Conservation (phyloP, 2,329 filamentous ascomycete species). For the Sarocladiaceae sp. region DNA sequence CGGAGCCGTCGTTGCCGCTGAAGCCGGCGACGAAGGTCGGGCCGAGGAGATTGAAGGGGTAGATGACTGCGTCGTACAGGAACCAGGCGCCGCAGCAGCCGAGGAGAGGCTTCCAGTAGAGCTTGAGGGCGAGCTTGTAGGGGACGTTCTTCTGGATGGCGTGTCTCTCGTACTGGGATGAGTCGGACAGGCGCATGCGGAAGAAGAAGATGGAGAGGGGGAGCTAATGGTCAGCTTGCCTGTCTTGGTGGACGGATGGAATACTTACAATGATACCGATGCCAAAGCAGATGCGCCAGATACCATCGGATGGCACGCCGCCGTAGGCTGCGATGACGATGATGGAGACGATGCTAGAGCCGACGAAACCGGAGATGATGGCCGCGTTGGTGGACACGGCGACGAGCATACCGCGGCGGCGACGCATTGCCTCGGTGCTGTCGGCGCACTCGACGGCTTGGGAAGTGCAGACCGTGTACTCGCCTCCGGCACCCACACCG, state of each 20-base stretch:
- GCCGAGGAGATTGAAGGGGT: constrained; percentile 15
- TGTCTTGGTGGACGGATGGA: background rate
- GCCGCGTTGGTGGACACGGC: constrained; percentile 40
- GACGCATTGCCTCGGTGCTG: constrained; percentile 23
- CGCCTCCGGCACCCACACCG: constrained; percentile 40
- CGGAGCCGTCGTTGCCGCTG: constrained; percentile 13
- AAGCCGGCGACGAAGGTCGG: constrained; percentile 18
- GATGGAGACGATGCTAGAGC: constrained; percentile 37
- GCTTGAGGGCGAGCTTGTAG: constrained; percentile 14
- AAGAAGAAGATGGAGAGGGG: constrained; percentile 52
- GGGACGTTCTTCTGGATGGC: constrained; percentile 22
- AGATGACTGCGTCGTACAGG: constrained; percentile 5
- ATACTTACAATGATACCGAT: constrained; percentile 15
- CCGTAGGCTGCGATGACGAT: constrained; percentile 36
- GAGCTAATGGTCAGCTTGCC: constrained; percentile 5
- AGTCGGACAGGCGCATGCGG: constrained; percentile 47
- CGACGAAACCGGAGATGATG: constrained; percentile 28
- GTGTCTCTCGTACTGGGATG: constrained; percentile 31
- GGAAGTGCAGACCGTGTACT: constrained; percentile 25
- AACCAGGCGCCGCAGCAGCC: constrained; percentile 5
- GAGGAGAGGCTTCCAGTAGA: constrained; percentile 10
- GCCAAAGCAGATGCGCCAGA: constrained; percentile 36
- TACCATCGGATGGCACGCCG: constrained; percentile 28
- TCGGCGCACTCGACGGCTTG: constrained; percentile 12
- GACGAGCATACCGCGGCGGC: constrained; percentile 23